Evolutionary conservation across 1,284 basidiomycete species (phyloP).

Genomic region (Marasmius oreades): DNA sequence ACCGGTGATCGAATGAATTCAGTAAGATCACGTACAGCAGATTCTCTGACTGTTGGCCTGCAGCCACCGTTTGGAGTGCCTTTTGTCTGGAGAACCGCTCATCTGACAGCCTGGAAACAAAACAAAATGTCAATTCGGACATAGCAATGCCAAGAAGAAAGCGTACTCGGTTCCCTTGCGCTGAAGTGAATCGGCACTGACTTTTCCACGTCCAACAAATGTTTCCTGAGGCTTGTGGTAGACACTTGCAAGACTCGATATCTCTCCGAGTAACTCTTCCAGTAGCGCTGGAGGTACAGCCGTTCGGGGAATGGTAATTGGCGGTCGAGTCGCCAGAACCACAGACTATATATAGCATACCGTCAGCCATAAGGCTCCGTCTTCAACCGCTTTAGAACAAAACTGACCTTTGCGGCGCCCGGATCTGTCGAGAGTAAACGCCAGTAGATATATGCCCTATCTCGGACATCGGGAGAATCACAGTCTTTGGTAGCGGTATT

Average conservation of each 20-base stretch:
- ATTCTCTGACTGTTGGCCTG: constrained; percentile 91
- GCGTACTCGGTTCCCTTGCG: constrained; percentile 71
- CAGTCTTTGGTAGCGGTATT: constrained; percentile 96
- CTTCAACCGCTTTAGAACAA: too few species aligned
- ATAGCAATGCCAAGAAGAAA: constrained; percentile 8
- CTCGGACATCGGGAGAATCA: constrained; percentile 95
- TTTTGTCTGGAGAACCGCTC: constrained; percentile 75
- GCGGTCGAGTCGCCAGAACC: constrained; percentile 87
- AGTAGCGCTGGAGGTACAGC: constrained; percentile 89
- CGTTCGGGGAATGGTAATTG: constrained; percentile 89
- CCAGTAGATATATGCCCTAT: constrained; percentile 97
- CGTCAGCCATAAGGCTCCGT: not conserved
- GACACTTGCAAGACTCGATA: constrained; percentile 86
- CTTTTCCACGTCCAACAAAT: constrained; percentile 81
- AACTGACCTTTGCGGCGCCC: constrained; percentile 82
- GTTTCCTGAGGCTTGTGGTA: constrained; percentile 96
- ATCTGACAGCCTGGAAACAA: constrained; percentile 40
- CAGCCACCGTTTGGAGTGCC: constrained; percentile 84
- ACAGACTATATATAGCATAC: constrained; percentile 59
- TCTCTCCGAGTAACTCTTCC: constrained; percentile 88
- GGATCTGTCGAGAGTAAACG: constrained; percentile 90
- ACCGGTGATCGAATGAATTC: not conserved
- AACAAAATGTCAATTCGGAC: not conserved
- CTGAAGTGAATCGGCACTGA: constrained; percentile 82
- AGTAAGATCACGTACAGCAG: constrained; percentile 49